phyloP scores from a whole-genome alignment of 1,284 basidiomycete species.

The Ceratobasidium papillatum region DNA sequence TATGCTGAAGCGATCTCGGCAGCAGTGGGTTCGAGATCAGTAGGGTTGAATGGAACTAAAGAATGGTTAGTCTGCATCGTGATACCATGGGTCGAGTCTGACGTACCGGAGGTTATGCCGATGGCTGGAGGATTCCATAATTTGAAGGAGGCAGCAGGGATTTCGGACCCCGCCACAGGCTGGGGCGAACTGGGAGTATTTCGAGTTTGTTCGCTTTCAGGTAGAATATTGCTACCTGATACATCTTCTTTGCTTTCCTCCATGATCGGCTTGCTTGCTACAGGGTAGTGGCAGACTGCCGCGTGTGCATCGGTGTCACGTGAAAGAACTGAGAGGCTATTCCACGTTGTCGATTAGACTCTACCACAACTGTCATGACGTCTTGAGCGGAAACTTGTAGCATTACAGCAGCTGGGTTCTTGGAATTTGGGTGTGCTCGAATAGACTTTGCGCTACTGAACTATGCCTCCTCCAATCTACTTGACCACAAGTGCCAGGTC shows the following conservation, averaged over 20 bases:
- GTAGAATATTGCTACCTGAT: neutral
- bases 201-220: neutral
- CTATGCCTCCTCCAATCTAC: conserved; percentile 1
- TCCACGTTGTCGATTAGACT: neutral
- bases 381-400: neutral
- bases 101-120: conserved; percentile 24
- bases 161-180: neutral
- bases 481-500: conserved; percentile 20
- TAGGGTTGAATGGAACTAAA: conserved; percentile 65
- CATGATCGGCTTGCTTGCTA: neutral
- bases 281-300: neutral
- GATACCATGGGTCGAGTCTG: neutral
- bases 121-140: conserved; percentile 43
- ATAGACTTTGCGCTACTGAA: neutral
- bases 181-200: neutral
- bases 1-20: conserved; percentile 75
- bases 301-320: conserved; percentile 6
- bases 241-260: neutral
- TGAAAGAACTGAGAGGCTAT: neutral
- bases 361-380: neutral
- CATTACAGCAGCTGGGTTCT: neutral
- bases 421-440: too few relatives aligned
- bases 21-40: conserved; percentile 72
- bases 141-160: neutral
- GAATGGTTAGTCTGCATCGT: neutral